phyloP scores from a whole-genome alignment of 805 yeast genomes.

The Candida peoriensis region DNA sequence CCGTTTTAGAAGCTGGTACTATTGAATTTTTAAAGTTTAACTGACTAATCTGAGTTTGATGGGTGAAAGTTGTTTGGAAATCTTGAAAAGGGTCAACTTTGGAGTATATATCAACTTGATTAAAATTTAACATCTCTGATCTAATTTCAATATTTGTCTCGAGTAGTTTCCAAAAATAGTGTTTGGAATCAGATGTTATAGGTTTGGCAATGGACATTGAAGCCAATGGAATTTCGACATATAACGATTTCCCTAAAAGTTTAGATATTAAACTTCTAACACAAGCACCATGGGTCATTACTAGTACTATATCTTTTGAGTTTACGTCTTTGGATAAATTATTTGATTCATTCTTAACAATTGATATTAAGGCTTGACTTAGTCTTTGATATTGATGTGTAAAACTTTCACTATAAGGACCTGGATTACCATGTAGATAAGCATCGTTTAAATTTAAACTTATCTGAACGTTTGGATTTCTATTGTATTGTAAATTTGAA shows the following conservation, averaged over 20 bases:
- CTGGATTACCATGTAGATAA: conserved; percentile 34
- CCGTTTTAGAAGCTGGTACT: conserved; percentile 12
- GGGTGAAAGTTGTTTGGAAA: conserved; percentile 20
- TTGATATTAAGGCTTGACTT: conserved; percentile 28
- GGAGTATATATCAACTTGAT: conserved; percentile 15
- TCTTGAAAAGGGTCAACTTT: conserved; percentile 21
- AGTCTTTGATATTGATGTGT: conserved; percentile 32
- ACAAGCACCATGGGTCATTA: conserved; percentile 41
- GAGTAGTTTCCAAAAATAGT: conserved; percentile 18
- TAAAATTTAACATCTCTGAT: conserved; percentile 4
- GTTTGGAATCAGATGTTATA: conserved; percentile 1
- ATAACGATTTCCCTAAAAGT: conserved; percentile 31
- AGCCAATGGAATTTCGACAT: conserved; percentile 36
- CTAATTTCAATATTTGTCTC: conserved; percentile 24
- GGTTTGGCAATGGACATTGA: conserved; percentile 24
- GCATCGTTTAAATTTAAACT: conserved; percentile 30
- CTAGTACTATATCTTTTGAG: conserved; percentile 28
- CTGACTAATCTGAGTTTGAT: conserved; percentile 6
- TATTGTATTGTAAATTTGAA: conserved; percentile 18
- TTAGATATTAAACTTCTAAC: conserved; percentile 35
- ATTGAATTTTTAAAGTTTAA: conserved; percentile 17
- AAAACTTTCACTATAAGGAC: conserved; percentile 38
- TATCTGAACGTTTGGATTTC: conserved; percentile 20
- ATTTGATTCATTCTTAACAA: conserved; percentile 28
- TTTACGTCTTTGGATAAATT: conserved; percentile 20